A percentile compares a stretch with the other conserved stretches of the same genome.
phyloP scores from a whole-genome alignment of 441 rosid genomes.

The Gossypium schwendimanii region DNA sequence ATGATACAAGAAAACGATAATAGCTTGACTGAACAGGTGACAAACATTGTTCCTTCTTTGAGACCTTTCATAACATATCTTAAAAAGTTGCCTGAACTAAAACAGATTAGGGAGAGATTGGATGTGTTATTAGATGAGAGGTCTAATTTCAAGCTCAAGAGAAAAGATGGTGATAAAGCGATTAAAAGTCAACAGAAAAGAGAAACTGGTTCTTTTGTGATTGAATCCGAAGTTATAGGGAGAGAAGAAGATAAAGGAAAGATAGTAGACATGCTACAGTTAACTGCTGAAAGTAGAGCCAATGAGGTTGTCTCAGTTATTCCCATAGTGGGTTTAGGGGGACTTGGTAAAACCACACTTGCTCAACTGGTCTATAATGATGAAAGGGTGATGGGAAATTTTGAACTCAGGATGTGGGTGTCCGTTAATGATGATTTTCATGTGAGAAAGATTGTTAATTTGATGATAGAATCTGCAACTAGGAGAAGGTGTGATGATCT shows the following conservation, averaged over 20 bases:
- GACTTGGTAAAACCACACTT: slow-evolving; percentile 25
- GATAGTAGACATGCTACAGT: not conserved
- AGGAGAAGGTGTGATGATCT: slow-evolving; percentile 10
- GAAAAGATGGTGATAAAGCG: not conserved
- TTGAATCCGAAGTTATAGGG: slow-evolving; percentile 13
- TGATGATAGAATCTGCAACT: slow-evolving; percentile 10
- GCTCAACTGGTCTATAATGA: slow-evolving; percentile 21
- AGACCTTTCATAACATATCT: not conserved
- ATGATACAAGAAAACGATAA: not conserved
- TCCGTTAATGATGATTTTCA: slow-evolving; percentile 11
- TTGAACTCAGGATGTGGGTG: slow-evolving; percentile 12
- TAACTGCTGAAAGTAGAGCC: not conserved
- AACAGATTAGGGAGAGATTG: slow-evolving; percentile 9
- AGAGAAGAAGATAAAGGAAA: slow-evolving; percentile 16
- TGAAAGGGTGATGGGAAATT: slow-evolving; percentile 3
- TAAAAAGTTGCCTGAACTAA: not conserved
- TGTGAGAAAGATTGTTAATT: slow-evolving; percentile 8
- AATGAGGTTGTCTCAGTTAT: not conserved
- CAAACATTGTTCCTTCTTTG: slow-evolving; percentile 3
- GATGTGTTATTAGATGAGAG: slow-evolving; percentile 9
- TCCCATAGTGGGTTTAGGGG: slow-evolving; percentile 21
- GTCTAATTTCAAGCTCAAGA: not conserved
- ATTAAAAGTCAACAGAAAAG: not conserved
- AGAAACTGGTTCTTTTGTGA: slow-evolving; percentile 11
- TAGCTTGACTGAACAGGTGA: not conserved